Base-by-base conservation (phyloP, 2,329 filamentous ascomycete species). In the Penicillium decumbens region DNA sequence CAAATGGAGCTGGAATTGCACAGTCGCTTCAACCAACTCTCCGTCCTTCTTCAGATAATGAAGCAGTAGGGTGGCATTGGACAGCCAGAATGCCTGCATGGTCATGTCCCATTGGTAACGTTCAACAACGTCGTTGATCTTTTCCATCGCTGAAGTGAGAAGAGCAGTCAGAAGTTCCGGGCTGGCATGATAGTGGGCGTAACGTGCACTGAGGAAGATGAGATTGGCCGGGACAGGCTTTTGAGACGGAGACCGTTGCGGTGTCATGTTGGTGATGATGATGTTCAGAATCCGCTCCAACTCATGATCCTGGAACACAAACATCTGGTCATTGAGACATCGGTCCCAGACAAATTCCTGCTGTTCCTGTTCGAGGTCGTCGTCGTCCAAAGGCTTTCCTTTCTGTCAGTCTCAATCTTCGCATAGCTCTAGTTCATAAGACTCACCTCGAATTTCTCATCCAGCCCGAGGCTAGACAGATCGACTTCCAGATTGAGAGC, bases 21-120 rank as follows among this genome's bases (percentile, higher is more conserved):
- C 81, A 0, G 92, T 97, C 7, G 87, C 85, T 63, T 85, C 81
- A 6, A 91, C 80, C 15, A 97, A 74, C 0, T 89, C 91, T 5
- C 80, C 75, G 61, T 98, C 93, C 71, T 98, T 98, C 68, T 95
- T 96, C 46, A 98, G 77, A 66, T 98, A 98, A 70, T 98, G 92
- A 45, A 97, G 76, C n/a, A 98, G 75, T 33, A 98, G 75, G 0
- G 93, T 98, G 7, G 89, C 90, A 68, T 98, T 98, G 1, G 93
- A 97, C 64, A 96, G 90, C 93, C 93, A 98, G 66, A 98, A 98
- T 2, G 93, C 93, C 32, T 98, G 77, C 58, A 98, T 95, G 0
- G 93, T 98, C 93, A 98, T 98, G 66, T 98, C 93, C 93, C 93
- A 97, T 66, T 98, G 93, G 65, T 92, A 85, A 53, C 82, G 82